Evolutionary conservation across 495 filamentous ascomycete genomes (phyloP), one percentile per base, ranked within the genome.

Genomic region (Tuber indicum): DNA sequence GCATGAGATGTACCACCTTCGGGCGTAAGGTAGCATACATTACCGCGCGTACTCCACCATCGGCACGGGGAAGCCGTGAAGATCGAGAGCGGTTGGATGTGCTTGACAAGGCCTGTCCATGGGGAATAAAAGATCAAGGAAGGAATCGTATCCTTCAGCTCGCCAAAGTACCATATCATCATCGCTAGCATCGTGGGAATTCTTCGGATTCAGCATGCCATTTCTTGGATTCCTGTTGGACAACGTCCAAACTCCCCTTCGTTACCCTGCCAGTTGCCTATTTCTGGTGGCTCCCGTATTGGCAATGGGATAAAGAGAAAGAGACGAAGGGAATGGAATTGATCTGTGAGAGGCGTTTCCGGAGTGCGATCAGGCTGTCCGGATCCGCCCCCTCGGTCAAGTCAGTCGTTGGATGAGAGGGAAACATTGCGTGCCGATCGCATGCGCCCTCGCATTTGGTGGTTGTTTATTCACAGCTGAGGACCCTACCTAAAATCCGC

Each of bases 91-190:
- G 49, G 74, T 72, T 76, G 74, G 77, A 43, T 44, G 49, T 79
- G 71, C 75, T 74, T 73, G 71, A 75, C 66, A 42, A 66, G 62
- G 7, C 43, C 43, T 76, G 49, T 58, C 71, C 74, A 80, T 79
- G 71, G 62, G 26, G 77, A 80, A 80, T 80, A 80, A 80, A 80
- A 80, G 74, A 80, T 72, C 77, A 71, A 76, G 78, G 74, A 79
- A 45, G 73, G 78, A 80, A 80, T 80, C 76, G 74, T 70, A 72
- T 52, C 75, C 58, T 79, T 79, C 78, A 80, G 77, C 77, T 79
- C 26, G 70, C 23, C 44, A 74, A 76, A 39, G 71, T 62, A 19
- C 58, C 32, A 36, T 66, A 36, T 36, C 58, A 66, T 66, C 58
- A 36, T 36, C 58, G 36, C 78, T 44, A 21, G 70, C 49, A 41